A percentile compares a stretch with the other conserved stretches of the same genome.
These are phyloP conservation scores for Adansonia gregorii DNA, from an alignment of 441 rosid genomes.

Conservation along the genomic window DNA sequence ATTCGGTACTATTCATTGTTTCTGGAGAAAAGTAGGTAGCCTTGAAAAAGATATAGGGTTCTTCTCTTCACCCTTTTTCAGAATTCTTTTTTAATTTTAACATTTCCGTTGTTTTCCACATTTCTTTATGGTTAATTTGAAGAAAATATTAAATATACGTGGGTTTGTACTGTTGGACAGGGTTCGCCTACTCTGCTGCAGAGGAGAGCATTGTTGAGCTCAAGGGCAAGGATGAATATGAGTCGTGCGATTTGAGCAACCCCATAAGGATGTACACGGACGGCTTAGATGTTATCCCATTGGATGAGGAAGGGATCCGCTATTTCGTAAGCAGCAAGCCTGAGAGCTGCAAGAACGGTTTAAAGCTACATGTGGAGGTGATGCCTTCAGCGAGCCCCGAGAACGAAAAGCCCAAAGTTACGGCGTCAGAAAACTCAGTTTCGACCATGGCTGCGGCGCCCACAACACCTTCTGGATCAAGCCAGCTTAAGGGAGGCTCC, in stretches of 20 bases:
- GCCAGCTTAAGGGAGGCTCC: constrained; percentile 14
- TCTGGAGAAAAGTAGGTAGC: neutral
- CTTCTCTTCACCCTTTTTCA: neutral
- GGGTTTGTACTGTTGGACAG: constrained; percentile 30
- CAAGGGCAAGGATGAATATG: constrained; percentile 46
- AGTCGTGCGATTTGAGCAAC: constrained; percentile 50
- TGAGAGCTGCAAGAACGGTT: constrained; percentile 52
- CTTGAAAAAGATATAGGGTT: neutral
- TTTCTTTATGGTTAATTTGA: neutral
- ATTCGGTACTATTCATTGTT: neutral
- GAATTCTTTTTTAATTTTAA: neutral
- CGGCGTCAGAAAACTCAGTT: neutral
- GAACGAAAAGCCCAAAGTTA: neutral
- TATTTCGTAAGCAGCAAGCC: constrained; percentile 51
- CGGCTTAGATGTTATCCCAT: constrained; percentile 41
- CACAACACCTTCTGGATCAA: constrained; percentile 39
- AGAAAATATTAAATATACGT: neutral
- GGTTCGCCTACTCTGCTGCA: constrained; percentile 59
- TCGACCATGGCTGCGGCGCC: constrained; percentile 34
- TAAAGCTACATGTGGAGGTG: constrained; percentile 57
- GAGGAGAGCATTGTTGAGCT: constrained; percentile 53
- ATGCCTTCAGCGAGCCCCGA: constrained; percentile 21
- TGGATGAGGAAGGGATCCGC: constrained; percentile 49
- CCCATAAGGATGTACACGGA: constrained; percentile 52
- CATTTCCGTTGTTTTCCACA: neutral